Evolutionary conservation across 352 stramenopile species (phyloP), one percentile per base, ranked within the genome.

Genomic region (Peronosclerospora sorghi): DNA sequence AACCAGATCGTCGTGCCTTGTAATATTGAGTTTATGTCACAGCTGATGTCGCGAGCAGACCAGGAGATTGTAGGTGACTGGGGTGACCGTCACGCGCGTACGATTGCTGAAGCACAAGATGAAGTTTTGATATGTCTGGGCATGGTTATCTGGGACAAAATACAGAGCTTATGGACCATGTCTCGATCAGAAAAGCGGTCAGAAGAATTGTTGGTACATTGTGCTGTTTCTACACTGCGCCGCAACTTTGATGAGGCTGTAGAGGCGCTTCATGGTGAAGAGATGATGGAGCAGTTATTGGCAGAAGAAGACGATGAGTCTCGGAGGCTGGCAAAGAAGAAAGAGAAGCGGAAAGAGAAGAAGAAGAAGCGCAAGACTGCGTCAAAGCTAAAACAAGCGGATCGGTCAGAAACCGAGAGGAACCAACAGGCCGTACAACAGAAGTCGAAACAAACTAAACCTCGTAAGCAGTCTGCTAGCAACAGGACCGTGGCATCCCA

Each of bases 131-230:
- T 84, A 28, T 92, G 79, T 47, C 56, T 92, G 2, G 79, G 79
- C 0, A 88, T 92, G 61, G 74, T 92, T 23, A 87, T 92, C 48
- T 92, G 79, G 79, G 79, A 92, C 34, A 92, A 92, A 36, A 66
- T 89, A 49, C 79, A 89, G 48, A 77, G 61, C n/a, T 27, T 92
- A 43, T 92, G 76, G 79, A 82, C 74, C 12, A 81, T 84, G 44
- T 68, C 70, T 32, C 72, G 74, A 23, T 73, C 70, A 15, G 76
- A 88, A 38, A 86, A 88, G 56, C 74, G 68, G 0, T 70, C 73
- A 1, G 77, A 88, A 36, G 79, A 92, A 34, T 60, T 92, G 29
- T 43, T 92, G 13, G 73, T 87, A 29, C 73, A 89, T 53, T 92
- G 77, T 32, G 72, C 71, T 1, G 71, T 92, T 15, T 68, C 70